phyloP scores from a whole-genome alignment of 495 filamentous ascomycete genomes.

The Penicillium verhagenii region DNA sequence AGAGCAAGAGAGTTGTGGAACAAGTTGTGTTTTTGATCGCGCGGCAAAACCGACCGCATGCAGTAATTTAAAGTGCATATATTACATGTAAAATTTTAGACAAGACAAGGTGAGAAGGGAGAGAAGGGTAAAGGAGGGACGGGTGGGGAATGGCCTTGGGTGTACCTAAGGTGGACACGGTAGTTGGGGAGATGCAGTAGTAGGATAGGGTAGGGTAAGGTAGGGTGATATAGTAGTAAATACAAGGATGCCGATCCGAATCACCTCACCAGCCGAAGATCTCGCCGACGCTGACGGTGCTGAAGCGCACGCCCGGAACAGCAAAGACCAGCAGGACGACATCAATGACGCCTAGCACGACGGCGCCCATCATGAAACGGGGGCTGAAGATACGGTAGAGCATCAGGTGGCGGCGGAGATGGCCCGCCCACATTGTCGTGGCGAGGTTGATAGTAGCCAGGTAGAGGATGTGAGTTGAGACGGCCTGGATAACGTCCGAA shows the following conservation, averaged over 20 bases:
- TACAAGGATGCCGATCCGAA: background rate
- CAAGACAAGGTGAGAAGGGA: too few species aligned
- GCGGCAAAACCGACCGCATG: too few species aligned
- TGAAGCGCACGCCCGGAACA: conserved; percentile 68
- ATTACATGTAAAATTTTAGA: too few species aligned
- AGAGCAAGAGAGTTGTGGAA: too few species aligned
- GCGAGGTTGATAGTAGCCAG: conserved; percentile 77
- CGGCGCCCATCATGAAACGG: conserved; percentile 80
- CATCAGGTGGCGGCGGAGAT: conserved; percentile 90
- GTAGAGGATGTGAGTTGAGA: conserved; percentile 72
- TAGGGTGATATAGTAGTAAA: too few species aligned
- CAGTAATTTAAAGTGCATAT: too few species aligned
- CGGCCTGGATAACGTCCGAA: conserved; percentile 64
- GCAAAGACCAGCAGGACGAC: conserved; percentile 66
- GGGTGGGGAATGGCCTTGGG: too few species aligned
- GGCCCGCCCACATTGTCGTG: conserved; percentile 83
- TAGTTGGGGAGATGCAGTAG: too few species aligned
- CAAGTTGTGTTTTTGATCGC: too few species aligned
- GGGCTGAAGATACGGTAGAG: conserved; percentile 94
- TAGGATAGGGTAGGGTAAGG: too few species aligned
- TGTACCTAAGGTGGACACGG: too few species aligned
- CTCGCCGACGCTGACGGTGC: conserved; percentile 73
- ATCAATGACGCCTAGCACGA: conserved; percentile 72
- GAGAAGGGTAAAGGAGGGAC: too few species aligned
- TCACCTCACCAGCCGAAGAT: conserved; percentile 76